Evolutionary conservation across 2,329 filamentous ascomycete genomes (phyloP).

Genomic region (Hypoxylon sp.): DNA sequence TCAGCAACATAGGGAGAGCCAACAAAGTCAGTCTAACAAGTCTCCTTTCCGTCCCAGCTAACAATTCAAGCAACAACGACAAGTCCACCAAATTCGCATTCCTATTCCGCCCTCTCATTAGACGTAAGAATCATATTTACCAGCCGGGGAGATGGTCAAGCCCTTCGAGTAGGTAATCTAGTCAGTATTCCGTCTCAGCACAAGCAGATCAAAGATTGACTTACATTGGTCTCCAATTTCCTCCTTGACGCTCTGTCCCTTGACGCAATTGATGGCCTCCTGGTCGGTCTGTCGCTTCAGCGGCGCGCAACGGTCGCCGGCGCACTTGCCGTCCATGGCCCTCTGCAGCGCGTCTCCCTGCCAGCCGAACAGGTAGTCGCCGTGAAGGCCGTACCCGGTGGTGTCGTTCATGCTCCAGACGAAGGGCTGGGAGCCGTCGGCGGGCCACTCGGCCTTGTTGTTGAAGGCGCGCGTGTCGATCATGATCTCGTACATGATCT

Average conservation of each 20-base stretch:
- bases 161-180: slow-evolving; percentile 39
- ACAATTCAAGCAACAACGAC: slow-evolving; percentile 12
- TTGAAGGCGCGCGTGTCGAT: slow-evolving; percentile 57
- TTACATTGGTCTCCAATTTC: slow-evolving; percentile 49
- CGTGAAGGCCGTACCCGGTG: slow-evolving; percentile 57
- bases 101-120: slow-evolving; percentile 5
- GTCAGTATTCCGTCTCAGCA: slow-evolving; percentile 20
- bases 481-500: slow-evolving; percentile 61
- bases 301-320: slow-evolving; percentile 53
- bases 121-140: slow-evolving; percentile 15
- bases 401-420: slow-evolving; percentile 54
- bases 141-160: slow-evolving; percentile 39
- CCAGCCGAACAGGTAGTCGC: slow-evolving; percentile 59
- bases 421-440: slow-evolving; percentile 54
- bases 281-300: slow-evolving; percentile 53
- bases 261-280: slow-evolving; percentile 52
- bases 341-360: slow-evolving; percentile 57
- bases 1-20: slow-evolving; percentile 7
- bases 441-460: slow-evolving; percentile 55
- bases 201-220: background rate
- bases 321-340: slow-evolving; percentile 56
- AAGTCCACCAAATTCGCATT: slow-evolving; percentile 1
- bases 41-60: slow-evolving; percentile 7
- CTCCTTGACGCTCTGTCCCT: slow-evolving; percentile 47
- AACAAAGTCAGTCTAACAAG: slow-evolving; percentile 30